Base-by-base conservation (phyloP, 495 filamentous ascomycete species). In the Aspergillus hancockii region DNA sequence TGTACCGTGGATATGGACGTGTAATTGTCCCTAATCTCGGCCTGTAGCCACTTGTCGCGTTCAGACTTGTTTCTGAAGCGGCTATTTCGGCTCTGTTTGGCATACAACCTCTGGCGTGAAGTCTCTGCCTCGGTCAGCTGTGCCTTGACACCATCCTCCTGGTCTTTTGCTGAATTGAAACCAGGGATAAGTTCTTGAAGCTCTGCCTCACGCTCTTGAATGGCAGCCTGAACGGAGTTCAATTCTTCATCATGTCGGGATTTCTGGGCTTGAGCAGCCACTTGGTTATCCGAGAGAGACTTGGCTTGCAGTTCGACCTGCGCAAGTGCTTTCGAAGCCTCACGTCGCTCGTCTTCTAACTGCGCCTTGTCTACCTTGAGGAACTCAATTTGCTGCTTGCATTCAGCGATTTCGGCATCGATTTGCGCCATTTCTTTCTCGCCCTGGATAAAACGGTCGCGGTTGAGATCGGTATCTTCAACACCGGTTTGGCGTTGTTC, bases 11-110 rank as follows among this genome's bases (percentile, higher is more conserved):
- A 85, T 30, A 96, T 70, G 5, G 88, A 87, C 25, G 80, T 78
- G 59, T 90, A 88, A 52, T 89, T 87, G n/a, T 92, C 89, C 45
- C 90, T 81, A 62, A 98, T 88, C 68, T 97, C 88, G 46, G 84
- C 82, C 52, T 86, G 84, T 19, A 99, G 78, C 80, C 83, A 97
- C 40, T 84, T 83, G 67, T 99, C 95, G 3, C 94, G 87, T 65
- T 97, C 91, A 3, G 82, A 84, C 73, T 96, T 96, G 66, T 83
- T 93, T 67, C 83, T 89, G 75, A 96, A 98, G 55, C 90, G 88
- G 31, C 88, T 86, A 67, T 89, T 91, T n/a, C 93, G 87, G 40
- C 91, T 90, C 73, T 98, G 95, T 71, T 99, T 99, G 50, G 90
- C 91, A 64, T 97, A 92, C 16, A 99, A 79, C 25, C 93, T 86